Base-by-base conservation (phyloP, 768 basidiomycete species). In the Tylopilus rubrobrunneus region DNA sequence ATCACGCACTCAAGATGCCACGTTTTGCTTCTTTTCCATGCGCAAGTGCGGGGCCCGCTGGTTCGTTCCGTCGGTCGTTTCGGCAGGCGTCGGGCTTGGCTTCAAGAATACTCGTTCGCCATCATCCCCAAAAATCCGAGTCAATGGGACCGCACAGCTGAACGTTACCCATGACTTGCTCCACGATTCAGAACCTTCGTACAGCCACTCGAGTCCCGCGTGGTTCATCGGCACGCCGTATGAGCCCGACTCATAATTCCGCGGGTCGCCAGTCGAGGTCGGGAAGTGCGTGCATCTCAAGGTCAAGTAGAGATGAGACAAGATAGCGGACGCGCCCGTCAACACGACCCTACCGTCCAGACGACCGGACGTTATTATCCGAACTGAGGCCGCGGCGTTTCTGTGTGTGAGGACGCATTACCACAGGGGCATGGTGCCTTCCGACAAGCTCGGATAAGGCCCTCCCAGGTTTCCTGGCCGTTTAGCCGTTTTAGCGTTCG, bases 201-300 rank as follows among this genome's bases (percentile, higher is more conserved):
- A 49, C 19, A 19, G 45, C 7, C 34, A 15, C 28, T 7, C 21
- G 19, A 14, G 14, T 1, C 15, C 17, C 23, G 19, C 23, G 10
- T 9, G 37, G 40, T 41, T 45, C 50, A 34, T 37, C 28, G 7
- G n/a, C 28, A 28, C 19, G 21, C 10, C 43, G 37, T 39, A 14
- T 33, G 41, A 36, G 46, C 9, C 42, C 28, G 33, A 25, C 40
- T 39, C 55, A 19, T 29, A 52, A 8, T 33, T 52, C 56, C 56
- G 56, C 49, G 34, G 43, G 39, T 45, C 19, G 36, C 36, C 14
- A 10, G 31, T 25, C 34, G 21, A 9, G 17, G 19, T 37, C 36
- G 36, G 36, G 5, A 37, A 17, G 36, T 14, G 11, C 19, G 41
- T 28, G 11, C 23, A n/a, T 45, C 21, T 23, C 27, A 19, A 39